Base-by-base conservation (phyloP, 805 yeast species). In the Yarrowia osloensis region DNA sequence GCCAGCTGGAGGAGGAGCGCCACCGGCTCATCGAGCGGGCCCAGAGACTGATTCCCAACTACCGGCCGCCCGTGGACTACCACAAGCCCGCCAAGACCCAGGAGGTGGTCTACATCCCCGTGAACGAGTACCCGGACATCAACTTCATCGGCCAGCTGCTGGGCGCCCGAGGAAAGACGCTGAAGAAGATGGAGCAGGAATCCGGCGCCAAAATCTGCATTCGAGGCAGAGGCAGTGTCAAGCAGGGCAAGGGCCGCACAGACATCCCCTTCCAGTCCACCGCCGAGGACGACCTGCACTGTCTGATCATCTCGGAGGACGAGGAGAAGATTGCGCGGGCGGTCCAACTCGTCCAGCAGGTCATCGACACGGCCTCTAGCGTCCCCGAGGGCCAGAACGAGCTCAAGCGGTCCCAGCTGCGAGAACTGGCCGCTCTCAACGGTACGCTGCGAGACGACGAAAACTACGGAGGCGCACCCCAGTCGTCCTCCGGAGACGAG, bases 351-450 rank as follows among this genome's bases (percentile, higher is more conserved):
- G 88, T 96, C 66, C 86, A 91, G 72, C 85, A 85, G 67, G 86
- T 95, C 65, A 86, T 96, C 17, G 86, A 89, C 66, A 88, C 88
- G 69, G 97, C 97, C 0, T 89, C 93, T 1, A 82, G 86, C 21
- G 86, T 96, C 0, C 99, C 99, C 1, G 94, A 89, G 70, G 97
- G 97, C 0, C 96, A 91, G 75, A 95, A 94, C 76, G 97, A 91
- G 70, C 82, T 90, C 75, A 95, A 95, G 74, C 82, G 98, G 68
- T 91, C 88, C 50, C 99, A 95, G 77, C 81, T 95, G 68, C 84
- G 97, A 70, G 97, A 94, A 74, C 82, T 95, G 72, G 99, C 99
- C 0, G 88, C 90, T 26, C 81, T 95, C 67, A 96, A 95, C 78
- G 99, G 99, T 77, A 95, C 99, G 0, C 81, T 92, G 55, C 84